Evolutionary conservation across 345 rosid species (phyloP).

Genomic region (Brassica incana): DNA sequence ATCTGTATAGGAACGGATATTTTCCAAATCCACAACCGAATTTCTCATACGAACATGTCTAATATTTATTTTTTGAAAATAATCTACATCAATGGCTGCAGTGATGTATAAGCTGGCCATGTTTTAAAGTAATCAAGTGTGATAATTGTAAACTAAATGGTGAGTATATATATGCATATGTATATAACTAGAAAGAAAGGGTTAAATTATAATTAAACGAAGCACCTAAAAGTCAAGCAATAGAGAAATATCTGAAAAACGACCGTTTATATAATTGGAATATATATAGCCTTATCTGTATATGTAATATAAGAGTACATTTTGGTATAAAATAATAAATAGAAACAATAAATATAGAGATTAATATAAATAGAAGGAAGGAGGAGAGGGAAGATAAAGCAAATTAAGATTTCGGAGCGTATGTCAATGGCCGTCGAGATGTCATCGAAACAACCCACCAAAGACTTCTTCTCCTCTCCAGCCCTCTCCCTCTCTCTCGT

Average conservation of each 20-base stretch:
- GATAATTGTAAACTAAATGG: background rate
- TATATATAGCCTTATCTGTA: background rate
- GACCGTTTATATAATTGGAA: slow-evolving; percentile 30
- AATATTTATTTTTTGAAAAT: background rate
- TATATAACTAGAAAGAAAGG: background rate
- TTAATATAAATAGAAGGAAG: slow-evolving; percentile 29
- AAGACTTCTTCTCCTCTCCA: slow-evolving; percentile 95
- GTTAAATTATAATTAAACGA: slow-evolving; percentile 11
- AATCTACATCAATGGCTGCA: background rate
- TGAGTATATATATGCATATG: background rate
- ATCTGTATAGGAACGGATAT: background rate
- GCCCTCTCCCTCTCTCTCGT: slow-evolving; percentile 97
- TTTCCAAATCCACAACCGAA: background rate
- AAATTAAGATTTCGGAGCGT: slow-evolving; percentile 29
- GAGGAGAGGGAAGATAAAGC: slow-evolving; percentile 19
- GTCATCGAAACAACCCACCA: slow-evolving; percentile 77
- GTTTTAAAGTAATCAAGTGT: slow-evolving; percentile 8
- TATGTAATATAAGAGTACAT: background rate
- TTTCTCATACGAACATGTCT: background rate
- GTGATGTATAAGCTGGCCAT: slow-evolving; percentile 23
- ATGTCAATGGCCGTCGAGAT: slow-evolving; percentile 83
- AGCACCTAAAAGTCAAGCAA: slow-evolving; percentile 39
- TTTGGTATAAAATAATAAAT: slow-evolving; percentile 1
- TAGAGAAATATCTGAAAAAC: slow-evolving; percentile 25
- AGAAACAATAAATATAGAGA: background rate